Evolutionary conservation across 2,329 filamentous ascomycete genomes (phyloP).

Genomic region (Ilyonectria mors-panacis): DNA sequence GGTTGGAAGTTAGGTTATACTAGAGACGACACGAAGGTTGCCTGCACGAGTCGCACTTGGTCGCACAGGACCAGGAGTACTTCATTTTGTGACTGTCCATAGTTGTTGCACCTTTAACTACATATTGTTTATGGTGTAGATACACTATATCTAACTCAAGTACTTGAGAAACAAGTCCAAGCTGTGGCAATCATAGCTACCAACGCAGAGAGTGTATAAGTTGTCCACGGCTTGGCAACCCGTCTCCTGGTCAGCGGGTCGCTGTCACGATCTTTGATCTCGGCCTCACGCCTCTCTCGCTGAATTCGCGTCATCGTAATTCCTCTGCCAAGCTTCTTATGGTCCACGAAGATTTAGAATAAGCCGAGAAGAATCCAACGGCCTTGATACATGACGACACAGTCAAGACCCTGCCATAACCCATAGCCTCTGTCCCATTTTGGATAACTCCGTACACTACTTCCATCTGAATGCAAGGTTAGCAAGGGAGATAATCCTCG

Average conservation of each 20-base stretch:
- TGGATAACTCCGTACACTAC: slow-evolving; percentile 44
- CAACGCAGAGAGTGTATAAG: slow-evolving; percentile 29
- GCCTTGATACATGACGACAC: slow-evolving; percentile 41
- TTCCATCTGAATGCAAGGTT: slow-evolving; percentile 36
- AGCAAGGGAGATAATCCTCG: background rate
- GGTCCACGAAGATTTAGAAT: slow-evolving; percentile 41
- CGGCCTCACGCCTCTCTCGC: slow-evolving; percentile 34
- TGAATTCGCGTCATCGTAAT: slow-evolving; percentile 41
- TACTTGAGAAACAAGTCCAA: slow-evolving; percentile 42
- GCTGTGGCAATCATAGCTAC: slow-evolving; percentile 36
- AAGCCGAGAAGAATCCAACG: slow-evolving; percentile 35
- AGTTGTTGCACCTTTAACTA: too few species aligned
- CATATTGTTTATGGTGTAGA: too few species aligned
- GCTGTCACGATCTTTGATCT: slow-evolving; percentile 32
- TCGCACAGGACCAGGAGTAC: too few species aligned
- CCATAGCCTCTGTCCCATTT: slow-evolving; percentile 38
- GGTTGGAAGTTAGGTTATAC: too few species aligned
- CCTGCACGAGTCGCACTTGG: too few species aligned
- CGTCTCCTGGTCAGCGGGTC: slow-evolving; percentile 40
- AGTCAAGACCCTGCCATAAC: slow-evolving; percentile 36
- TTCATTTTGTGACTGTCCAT: too few species aligned
- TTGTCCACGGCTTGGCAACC: slow-evolving; percentile 29
- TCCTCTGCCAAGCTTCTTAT: slow-evolving; percentile 36
- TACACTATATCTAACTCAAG: slow-evolving; percentile 27
- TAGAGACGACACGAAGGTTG: too few species aligned